Evolutionary conservation across 257 asterid genomes (phyloP).

Genomic region (Nicotiana obtusifolia): DNA sequence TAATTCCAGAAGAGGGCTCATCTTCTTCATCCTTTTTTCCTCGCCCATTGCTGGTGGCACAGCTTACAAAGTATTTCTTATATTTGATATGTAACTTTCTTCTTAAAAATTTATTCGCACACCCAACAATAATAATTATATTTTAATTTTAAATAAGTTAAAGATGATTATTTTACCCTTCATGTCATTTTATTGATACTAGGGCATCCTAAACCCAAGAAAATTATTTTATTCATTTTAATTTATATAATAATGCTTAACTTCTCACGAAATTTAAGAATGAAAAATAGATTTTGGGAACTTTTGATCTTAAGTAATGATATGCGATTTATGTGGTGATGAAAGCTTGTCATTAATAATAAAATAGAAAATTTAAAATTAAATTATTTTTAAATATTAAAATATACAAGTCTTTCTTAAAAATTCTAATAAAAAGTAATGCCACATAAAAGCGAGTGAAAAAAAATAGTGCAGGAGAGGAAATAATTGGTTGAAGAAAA

Average conservation of each 20-base stretch:
- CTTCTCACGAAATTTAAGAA: no score
- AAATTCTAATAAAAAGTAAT: background rate
- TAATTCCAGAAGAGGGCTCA: no score
- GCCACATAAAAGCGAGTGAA: background rate
- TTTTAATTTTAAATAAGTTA: background rate
- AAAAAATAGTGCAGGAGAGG: background rate
- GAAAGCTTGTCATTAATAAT: background rate
- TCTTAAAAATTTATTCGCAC: no score
- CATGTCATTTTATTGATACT: background rate
- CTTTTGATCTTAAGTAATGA: no score
- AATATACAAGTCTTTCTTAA: background rate
- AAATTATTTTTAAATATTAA: background rate
- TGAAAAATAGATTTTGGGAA: no score
- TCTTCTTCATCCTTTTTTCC: no score
- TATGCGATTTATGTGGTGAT: background rate
- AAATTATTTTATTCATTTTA: no score
- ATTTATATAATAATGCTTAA: no score
- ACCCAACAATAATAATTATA: background rate
- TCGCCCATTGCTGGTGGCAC: no score
- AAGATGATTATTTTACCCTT: background rate
- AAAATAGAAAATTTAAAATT: background rate
- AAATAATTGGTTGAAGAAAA: background rate
- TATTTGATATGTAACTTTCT: no score
- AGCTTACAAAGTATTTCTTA: no score
- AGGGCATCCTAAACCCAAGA: no score